A percentile compares a stretch with the other conserved stretches of the same genome.
Evolutionary conservation across 78 protist species (phyloP).

Genomic region (Speleostelium caveatum): DNA sequence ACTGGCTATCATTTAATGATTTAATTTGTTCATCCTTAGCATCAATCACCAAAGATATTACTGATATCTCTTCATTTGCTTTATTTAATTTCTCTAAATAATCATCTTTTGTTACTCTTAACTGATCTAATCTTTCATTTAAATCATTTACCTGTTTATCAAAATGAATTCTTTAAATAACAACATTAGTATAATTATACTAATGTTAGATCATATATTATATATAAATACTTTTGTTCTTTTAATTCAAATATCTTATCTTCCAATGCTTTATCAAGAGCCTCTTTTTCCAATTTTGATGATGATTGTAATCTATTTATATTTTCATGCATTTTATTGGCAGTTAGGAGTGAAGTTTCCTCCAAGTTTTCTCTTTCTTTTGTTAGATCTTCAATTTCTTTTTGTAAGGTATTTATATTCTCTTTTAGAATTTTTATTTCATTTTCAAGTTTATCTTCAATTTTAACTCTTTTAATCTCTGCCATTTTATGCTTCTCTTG

Average conservation of each 20-base stretch:
- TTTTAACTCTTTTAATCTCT: conserved; percentile 56
- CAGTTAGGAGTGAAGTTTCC: neutral
- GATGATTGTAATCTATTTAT: neutral
- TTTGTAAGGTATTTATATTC: neutral
- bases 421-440: conserved; percentile 18
- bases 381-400: conserved; percentile 2
- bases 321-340: conserved; percentile 10
- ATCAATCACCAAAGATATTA: conserved; percentile 2
- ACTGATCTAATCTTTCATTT: conserved; percentile 39
- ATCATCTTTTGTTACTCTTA: conserved; percentile 47
- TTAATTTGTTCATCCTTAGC: neutral
- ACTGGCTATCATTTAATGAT: too few species aligned
- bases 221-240: neutral
- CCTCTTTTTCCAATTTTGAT: conserved; percentile 8
- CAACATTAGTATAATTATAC: neutral
- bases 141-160: neutral
- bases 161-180: neutral
- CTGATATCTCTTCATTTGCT: conserved; percentile 16
- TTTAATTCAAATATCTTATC: neutral
- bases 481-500: conserved; percentile 52
- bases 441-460: conserved; percentile 40
- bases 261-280: conserved; percentile 9
- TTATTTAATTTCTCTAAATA: conserved; percentile 21
- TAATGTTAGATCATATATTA: neutral
- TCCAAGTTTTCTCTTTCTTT: conserved; percentile 6